phyloP scores from a whole-genome alignment of 2,329 filamentous ascomycete genomes.

The Neodidymelliopsis sp. region DNA sequence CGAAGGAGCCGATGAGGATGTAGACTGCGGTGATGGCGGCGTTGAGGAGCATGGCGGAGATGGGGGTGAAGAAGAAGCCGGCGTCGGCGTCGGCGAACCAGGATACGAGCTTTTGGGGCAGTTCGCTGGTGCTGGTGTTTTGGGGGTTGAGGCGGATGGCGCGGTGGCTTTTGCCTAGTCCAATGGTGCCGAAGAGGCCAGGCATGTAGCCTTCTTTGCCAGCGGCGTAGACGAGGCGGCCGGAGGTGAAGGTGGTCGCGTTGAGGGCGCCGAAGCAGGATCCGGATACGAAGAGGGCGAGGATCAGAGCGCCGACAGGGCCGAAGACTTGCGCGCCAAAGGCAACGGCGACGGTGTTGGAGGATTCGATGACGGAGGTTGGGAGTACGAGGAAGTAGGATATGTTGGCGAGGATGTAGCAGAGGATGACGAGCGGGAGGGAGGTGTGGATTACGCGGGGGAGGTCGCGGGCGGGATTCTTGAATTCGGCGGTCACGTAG shows the following conservation, averaged over 20 bases:
- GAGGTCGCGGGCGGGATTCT: slow-evolving; percentile 86
- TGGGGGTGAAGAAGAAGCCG: slow-evolving; percentile 90
- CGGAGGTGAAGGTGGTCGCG: slow-evolving; percentile 91
- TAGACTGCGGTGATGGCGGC: slow-evolving; percentile 75
- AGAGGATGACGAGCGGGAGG: slow-evolving; percentile 90
- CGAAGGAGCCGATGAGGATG: slow-evolving; percentile 86
- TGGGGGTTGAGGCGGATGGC: slow-evolving; percentile 42
- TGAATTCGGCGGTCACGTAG: slow-evolving; percentile 97
- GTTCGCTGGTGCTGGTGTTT: slow-evolving; percentile 29
- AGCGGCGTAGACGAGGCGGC: slow-evolving; percentile 89
- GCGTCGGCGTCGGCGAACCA: slow-evolving; percentile 67
- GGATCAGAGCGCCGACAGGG: slow-evolving; percentile 77
- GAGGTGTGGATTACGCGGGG: slow-evolving; percentile 95
- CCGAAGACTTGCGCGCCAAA: slow-evolving; percentile 94
- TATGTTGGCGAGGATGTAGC: slow-evolving; percentile 89
- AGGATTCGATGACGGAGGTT: slow-evolving; percentile 77
- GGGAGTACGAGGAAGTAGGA: slow-evolving; percentile 95
- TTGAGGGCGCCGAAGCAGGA: slow-evolving; percentile 96
- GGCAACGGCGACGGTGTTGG: slow-evolving; percentile 94
- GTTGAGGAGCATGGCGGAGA: slow-evolving; percentile 89
- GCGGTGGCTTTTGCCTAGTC: slow-evolving; percentile 62
- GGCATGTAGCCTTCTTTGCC: slow-evolving; percentile 96
- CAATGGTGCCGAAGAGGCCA: slow-evolving; percentile 80
- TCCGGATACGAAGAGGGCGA: slow-evolving; percentile 87
- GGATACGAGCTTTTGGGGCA: slow-evolving; percentile 33